Evolutionary conservation across 148 eudicot species (phyloP), one percentile per base, ranked within the genome.

Genomic region (Agrostemma githago): DNA sequence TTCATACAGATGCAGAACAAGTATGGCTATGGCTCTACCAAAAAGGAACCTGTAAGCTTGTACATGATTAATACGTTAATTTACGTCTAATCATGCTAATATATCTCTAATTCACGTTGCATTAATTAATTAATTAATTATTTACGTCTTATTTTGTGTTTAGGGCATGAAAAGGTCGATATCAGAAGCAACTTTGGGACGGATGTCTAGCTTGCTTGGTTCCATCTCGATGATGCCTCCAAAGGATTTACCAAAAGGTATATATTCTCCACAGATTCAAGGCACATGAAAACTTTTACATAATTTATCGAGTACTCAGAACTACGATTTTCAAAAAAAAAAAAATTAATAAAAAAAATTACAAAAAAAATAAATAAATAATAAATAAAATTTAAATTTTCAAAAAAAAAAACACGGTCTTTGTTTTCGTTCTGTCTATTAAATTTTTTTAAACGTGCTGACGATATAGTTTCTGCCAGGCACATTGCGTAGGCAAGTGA

Each of bases 1-100:
- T 82, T 57, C 70, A 34, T 77, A 74, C 96, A 95, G 97, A 86
- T 95, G 88, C 97, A 90, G 75, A 81, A 89, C 96, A 95, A 92
- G 85, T 90, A 87, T 76, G 96, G 97, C 15, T 90, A 89, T 77
- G 96, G 97, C 15, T 76, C 65, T 68, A 48, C 83, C 79, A 95
- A 72, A 75, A 94, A 85, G 79, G 90, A 87, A 75, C 34, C 87
- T 17, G 98, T 91, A 82, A 87, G 98, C 83, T 2, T 40, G 17
- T 0, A 58, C 56, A 51, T 14, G 56, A 51, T 64, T 34, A 26
- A 26, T 26, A 26, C 34, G 1, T 26, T 26, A 26, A 26, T 54
- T 54, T 19, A 11, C 54, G 62, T 39, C 6, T 17, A 60, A 12
- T 16, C 12, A 37, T 40, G 20, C 16, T 1, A 34, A 11, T 4